Evolutionary conservation across 2,329 filamentous ascomycete genomes (phyloP), one percentile per base, ranked within the genome.

Genomic region (Samsoniella hepiali): DNA sequence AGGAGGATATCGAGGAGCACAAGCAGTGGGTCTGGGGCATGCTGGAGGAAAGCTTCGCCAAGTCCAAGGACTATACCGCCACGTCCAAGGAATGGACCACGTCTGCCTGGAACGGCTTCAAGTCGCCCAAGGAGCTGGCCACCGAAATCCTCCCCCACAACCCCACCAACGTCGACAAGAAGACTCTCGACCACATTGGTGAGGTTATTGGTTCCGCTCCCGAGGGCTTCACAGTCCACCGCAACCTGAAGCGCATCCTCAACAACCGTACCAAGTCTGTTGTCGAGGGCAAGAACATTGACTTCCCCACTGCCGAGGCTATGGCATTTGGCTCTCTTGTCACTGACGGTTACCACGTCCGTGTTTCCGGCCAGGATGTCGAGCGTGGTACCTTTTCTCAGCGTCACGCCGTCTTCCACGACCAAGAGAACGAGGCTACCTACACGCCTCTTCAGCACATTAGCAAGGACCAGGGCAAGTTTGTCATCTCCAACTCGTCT

Each of bases 21-120:
- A 97, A 96, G 85, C 91, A 96, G 77, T 99, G 95, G 95, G 95
- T 98, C 65, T 99, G 94, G 95, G 91, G 91, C 66, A 98, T 98
- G 93, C 84, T 99, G 64, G 94, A 97, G 74, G 94, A 98, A 77
- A 97, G 93, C 80, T 99, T 98, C 78, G 85, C 92, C 72, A 93
- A 94, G 79, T 97, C 93, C 79, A 98, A 96, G 80, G 94, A 99
- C 72, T 99, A 99, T 79, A 90, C 94, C 77, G 92, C 95, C 53
- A 96, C 91, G 47, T 91, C 93, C 68, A 96, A 97, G 81, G 95
- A 99, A 79, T 99, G 95, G 95, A 88, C 97, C 70, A 98, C 95
- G 9, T 97, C 93, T 58, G 94, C 95, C 63, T 99, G 95, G 95
- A 96, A 99, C 80, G 94, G 94, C 67, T 98, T 99, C 88, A 98